Conservation (phyloP, 768 basidiomycete species). For the Rhodosporidiobolus odoratus region DNA sequence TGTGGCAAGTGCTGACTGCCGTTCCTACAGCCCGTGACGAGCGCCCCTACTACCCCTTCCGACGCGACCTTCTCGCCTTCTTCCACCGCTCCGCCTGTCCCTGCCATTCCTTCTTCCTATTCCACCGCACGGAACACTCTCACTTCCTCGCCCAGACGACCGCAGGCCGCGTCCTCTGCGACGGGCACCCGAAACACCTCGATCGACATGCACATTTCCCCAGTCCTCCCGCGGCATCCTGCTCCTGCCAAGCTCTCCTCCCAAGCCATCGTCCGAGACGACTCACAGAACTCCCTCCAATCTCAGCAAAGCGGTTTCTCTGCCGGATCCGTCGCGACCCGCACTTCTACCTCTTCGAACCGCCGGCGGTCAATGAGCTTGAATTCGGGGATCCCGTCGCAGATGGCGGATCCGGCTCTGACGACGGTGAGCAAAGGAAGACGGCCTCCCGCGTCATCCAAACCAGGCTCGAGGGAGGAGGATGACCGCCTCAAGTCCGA, state of each 20-base stretch:
- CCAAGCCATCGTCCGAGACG: background rate
- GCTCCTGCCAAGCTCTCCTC: background rate
- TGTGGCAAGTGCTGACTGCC: no score
- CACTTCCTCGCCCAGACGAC: background rate
- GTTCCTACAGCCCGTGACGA: background rate
- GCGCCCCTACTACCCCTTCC: conserved; percentile 13
- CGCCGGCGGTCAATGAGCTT: background rate
- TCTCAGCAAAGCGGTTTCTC: background rate
- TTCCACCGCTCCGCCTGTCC: conserved; percentile 15
- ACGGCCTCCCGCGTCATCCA: background rate
- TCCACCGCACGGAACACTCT: conserved; percentile 7
- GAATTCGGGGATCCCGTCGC: background rate
- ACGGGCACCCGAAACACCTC: no score
- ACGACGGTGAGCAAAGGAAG: background rate
- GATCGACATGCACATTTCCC: background rate
- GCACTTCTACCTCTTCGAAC: background rate
- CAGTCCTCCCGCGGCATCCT: background rate
- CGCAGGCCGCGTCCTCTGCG: no score
- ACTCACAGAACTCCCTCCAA: background rate
- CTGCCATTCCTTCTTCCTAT: conserved; percentile 18
- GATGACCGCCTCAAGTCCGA: conserved; percentile 21
- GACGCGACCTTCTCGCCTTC: conserved; percentile 6
- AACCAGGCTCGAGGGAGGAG: background rate
- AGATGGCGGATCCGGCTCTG: background rate
- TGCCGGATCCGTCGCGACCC: background rate